Conservation (phyloP, 83 land plant species). For the Picea engelmannii region DNA sequence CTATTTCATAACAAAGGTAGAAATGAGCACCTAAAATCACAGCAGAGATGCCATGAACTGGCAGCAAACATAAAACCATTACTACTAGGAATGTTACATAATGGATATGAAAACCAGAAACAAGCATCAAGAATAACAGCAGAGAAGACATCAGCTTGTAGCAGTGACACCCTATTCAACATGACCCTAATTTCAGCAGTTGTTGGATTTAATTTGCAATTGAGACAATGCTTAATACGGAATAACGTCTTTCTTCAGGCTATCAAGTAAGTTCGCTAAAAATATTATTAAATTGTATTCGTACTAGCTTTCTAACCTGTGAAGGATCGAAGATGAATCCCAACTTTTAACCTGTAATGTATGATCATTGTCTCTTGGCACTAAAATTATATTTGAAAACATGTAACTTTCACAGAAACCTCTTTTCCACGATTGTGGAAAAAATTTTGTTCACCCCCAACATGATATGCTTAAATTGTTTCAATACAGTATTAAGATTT, state of each 20-base stretch:
- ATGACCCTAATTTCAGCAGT: background rate
- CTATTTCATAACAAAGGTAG: slow-evolving; percentile 36
- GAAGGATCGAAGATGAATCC: background rate
- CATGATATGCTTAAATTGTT: too few species aligned
- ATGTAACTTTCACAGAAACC: too few species aligned
- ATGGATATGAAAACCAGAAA: background rate
- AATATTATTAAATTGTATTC: background rate
- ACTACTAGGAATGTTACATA: background rate
- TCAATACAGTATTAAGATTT: too few species aligned
- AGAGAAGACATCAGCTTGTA: background rate
- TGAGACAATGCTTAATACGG: background rate
- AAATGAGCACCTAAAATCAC: background rate
- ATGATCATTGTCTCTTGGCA: too few species aligned
- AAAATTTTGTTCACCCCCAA: too few species aligned
- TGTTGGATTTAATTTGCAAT: background rate
- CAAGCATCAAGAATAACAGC: background rate
- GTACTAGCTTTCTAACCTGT: background rate
- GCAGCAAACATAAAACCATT: background rate
- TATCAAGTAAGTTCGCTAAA: background rate
- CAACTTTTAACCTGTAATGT: background rate
- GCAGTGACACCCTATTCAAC: background rate
- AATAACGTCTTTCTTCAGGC: background rate
- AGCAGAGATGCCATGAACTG: background rate
- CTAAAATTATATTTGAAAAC: too few species aligned
- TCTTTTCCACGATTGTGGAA: too few species aligned